Percentiles rank a stretch among this genome's conserved stretches.
phyloP scores from a whole-genome alignment of 805 yeast species.

The Metschnikowia cerradonensis region DNA sequence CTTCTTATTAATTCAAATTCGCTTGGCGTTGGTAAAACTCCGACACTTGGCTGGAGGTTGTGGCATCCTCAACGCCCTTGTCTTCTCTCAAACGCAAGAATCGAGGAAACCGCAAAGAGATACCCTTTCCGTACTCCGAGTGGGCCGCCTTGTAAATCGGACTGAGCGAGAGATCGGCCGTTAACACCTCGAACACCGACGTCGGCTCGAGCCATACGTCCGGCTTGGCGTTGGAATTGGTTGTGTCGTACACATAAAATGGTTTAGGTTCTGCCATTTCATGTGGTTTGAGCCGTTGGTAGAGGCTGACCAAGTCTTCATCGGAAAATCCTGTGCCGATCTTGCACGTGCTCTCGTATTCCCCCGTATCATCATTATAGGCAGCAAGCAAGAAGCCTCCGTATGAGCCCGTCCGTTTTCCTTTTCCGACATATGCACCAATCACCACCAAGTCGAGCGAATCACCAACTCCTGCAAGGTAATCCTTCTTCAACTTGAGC shows the following conservation, averaged over 20 bases:
- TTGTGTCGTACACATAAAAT: slow-evolving; percentile 60
- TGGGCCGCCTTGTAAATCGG: slow-evolving; percentile 88
- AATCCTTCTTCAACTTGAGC: slow-evolving; percentile 93
- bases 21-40: slow-evolving; percentile 81
- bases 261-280: slow-evolving; percentile 63
- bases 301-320: slow-evolving; percentile 61
- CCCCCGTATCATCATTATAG: slow-evolving; percentile 87
- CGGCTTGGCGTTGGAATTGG: slow-evolving; percentile 64
- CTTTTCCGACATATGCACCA: slow-evolving; percentile 91
- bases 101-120: slow-evolving; percentile 85
- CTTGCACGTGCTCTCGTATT: slow-evolving; percentile 91
- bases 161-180: slow-evolving; percentile 85
- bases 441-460: slow-evolving; percentile 88
- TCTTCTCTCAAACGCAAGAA: slow-evolving; percentile 82
- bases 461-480: slow-evolving; percentile 92
- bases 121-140: slow-evolving; percentile 70
- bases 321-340: slow-evolving; percentile 97
- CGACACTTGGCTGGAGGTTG: slow-evolving; percentile 75
- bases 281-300: slow-evolving; percentile 60
- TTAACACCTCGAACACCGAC: slow-evolving; percentile 76
- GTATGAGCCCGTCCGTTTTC: slow-evolving; percentile 90
- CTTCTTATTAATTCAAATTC: slow-evolving; percentile 20
- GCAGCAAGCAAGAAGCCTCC: slow-evolving; percentile 93
- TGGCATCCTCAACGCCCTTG: slow-evolving; percentile 80
- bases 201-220: slow-evolving; percentile 95